Conservation (phyloP, 352 stramenopile genomes). For the Globisporangium solare region DNA sequence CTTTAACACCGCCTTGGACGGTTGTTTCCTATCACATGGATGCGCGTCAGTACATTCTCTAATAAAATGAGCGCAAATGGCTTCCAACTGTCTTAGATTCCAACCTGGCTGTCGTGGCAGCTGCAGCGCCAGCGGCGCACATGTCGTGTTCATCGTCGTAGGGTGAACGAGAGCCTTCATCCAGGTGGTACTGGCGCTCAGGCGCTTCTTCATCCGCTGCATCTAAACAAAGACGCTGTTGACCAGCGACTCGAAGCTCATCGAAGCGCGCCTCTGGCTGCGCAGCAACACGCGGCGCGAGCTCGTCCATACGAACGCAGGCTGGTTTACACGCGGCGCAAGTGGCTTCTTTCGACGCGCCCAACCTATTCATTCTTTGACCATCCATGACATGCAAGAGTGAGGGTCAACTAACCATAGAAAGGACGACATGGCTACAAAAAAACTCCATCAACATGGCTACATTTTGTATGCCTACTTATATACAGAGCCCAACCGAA, state of each 20-base stretch:
- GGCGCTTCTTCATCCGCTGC: not conserved
- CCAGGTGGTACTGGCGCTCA: not conserved
- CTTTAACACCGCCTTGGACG: not conserved
- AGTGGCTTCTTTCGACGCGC: too few species aligned
- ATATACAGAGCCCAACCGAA: not conserved
- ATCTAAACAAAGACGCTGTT: constrained; percentile 3
- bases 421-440: constrained; percentile 5
- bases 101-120: constrained; percentile 18
- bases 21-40: constrained; percentile 4
- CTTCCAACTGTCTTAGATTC: not conserved
- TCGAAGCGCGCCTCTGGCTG: not conserved
- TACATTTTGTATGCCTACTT: not conserved
- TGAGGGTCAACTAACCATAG: constrained; percentile 10
- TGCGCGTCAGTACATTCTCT: not conserved
- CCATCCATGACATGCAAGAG: not conserved
- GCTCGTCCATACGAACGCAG: not conserved
- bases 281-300: not conserved
- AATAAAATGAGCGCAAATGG: not conserved
- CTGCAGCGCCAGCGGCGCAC: constrained; percentile 24
- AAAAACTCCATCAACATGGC: not conserved
- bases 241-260: not conserved
- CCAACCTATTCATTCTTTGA: not conserved
- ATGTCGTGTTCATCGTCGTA: constrained; percentile 15
- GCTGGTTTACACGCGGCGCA: too few species aligned
- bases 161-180: not conserved